Base-by-base conservation (phyloP, 2,329 filamentous ascomycete genomes). In the Diplocarpon mali region DNA sequence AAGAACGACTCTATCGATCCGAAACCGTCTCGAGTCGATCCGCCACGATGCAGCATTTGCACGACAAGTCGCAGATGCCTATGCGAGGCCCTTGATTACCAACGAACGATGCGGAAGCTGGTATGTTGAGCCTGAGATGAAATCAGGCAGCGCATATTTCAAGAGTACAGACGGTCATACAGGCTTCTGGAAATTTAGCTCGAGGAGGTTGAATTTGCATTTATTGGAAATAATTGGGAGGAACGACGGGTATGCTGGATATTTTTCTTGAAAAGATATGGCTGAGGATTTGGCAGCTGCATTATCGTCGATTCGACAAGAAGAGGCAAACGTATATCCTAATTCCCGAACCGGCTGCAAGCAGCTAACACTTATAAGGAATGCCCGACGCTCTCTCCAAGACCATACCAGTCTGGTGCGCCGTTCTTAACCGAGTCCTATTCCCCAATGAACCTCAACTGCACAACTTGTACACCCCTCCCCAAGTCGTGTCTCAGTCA, bases 81-180 rank as follows among this genome's bases (percentile, higher is more conserved):
- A 60, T 20, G 52, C 57, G 2, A 68, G 90, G 1, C 87, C 88
- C 0, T 69, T 96, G 1, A 70, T 96, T 12, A 88, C 90, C 27
- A 98, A 98, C 60, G 89, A 96, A 68, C 76, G 92, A 48, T 96
- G 92, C 62, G 92, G 92, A 0, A 90, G 85, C 64, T 98, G 92
- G 92, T 96, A 96, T 62, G 83, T 96, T 20, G 66, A 70, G 29
- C 81, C 81, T 0, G 63, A 63, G 7, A 58, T 59, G 20, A 92
- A 90, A 64, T 66, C 61, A 1, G 84, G 76, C 28, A 88, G 84
- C 53, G 85, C 83, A 28, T 98, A 96, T 65, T 98, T 96, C 67
- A 98, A 98, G 71, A 94, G 86, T 65, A 98, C 92, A 2, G 92
- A 98, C 66, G 92, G 92, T 1, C 92, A 98, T 63, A 79, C 80